Conservation (phyloP, 176 grass and related monocot genomes). For the Tuctoria greenei region DNA sequence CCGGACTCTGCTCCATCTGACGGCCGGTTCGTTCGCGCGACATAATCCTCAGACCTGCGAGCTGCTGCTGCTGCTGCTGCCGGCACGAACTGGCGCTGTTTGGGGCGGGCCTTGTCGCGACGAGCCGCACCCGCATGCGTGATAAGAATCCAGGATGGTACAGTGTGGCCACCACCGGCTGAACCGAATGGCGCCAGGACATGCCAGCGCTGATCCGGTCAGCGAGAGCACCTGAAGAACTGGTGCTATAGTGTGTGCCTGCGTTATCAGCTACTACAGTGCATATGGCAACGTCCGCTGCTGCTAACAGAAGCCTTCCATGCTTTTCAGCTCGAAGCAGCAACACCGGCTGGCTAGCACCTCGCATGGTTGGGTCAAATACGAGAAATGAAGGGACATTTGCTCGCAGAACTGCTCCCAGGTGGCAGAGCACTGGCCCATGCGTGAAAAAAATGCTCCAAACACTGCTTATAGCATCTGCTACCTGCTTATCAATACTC, state of each 20-base stretch:
- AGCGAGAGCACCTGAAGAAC: constrained; percentile 1
- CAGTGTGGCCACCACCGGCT: not conserved
- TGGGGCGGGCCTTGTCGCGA: not conserved
- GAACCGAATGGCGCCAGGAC: not conserved
- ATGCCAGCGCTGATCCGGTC: not conserved
- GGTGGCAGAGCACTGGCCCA: not conserved
- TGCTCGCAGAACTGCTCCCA: constrained; percentile 34
- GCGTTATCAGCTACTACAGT: constrained; percentile 13
- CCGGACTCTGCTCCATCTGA: not conserved
- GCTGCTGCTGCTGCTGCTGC: too few species aligned
- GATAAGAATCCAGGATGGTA: not conserved
- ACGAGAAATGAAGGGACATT: constrained; percentile 19
- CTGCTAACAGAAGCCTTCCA: constrained; percentile 6
- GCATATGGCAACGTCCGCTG: not conserved
- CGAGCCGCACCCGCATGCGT: not conserved
- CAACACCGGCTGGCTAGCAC: not conserved
- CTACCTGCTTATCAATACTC: not conserved
- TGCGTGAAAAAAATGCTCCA: not conserved
- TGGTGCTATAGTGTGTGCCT: not conserved
- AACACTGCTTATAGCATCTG: not conserved
- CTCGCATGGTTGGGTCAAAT: constrained; percentile 1
- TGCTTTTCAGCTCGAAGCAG: not conserved
- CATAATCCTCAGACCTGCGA: not conserved
- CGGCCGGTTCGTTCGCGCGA: not conserved
- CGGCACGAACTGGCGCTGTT: not conserved